Evolutionary conservation across 495 filamentous ascomycete genomes (phyloP).

Genomic region (Recurvomyces mirabilis): DNA sequence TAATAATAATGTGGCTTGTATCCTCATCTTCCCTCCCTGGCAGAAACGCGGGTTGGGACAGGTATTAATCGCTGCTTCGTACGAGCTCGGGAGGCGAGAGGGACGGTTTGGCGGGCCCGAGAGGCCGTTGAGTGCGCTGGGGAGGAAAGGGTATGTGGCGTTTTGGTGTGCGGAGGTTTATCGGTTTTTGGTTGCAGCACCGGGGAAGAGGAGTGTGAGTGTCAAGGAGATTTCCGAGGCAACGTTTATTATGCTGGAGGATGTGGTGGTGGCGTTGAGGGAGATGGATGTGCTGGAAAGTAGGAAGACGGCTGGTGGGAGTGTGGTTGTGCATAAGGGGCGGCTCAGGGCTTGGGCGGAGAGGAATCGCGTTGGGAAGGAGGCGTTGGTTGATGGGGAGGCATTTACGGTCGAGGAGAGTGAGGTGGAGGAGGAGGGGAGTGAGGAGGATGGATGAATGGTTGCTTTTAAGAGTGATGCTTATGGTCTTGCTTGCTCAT

Average conservation of each 20-base stretch:
- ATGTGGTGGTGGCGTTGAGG: slow-evolving; percentile 65
- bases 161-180: slow-evolving; percentile 79
- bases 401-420: slow-evolving; percentile 38
- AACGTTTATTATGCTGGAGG: slow-evolving; percentile 72
- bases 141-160: slow-evolving; percentile 63
- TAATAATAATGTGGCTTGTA: slow-evolving; percentile 95
- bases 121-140: slow-evolving; percentile 78
- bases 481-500: too few species aligned
- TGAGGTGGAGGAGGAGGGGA: slow-evolving; percentile 18
- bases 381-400: slow-evolving; percentile 41
- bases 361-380: slow-evolving; percentile 36
- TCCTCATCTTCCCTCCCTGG: slow-evolving; percentile 91
- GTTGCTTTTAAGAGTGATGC: too few species aligned
- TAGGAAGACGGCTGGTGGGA: slow-evolving; percentile 31
- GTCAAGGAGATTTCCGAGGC: slow-evolving; percentile 47
- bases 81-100: slow-evolving; percentile 81
- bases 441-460: slow-evolving; percentile 11
- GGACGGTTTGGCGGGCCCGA: slow-evolving; percentile 83
- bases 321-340: slow-evolving; percentile 43
- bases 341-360: slow-evolving; percentile 45
- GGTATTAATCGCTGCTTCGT: slow-evolving; percentile 83
- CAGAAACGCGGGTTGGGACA: slow-evolving; percentile 81
- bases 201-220: slow-evolving; percentile 37
- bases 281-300: slow-evolving; percentile 62
- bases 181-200: slow-evolving; percentile 43